These are phyloP conservation scores for Apiotrichum akiyoshidainum DNA, from an alignment of 1,284 basidiomycete species.

Conservation along the genomic window DNA sequence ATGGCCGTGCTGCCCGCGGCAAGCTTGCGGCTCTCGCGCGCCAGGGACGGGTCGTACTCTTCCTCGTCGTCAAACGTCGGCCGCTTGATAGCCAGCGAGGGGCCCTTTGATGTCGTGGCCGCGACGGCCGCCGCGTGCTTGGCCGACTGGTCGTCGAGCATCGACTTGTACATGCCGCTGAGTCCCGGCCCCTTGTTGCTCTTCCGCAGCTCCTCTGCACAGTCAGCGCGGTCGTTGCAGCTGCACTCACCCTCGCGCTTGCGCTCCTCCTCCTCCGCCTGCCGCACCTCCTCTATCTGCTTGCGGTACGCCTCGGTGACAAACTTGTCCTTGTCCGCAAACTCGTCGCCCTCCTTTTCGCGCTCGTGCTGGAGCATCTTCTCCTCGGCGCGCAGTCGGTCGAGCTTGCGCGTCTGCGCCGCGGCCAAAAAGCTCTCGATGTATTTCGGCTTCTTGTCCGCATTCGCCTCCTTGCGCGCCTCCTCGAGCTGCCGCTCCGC, in stretches of 20 bases:
- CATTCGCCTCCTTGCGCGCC: conserved; percentile 66
- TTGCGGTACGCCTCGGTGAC: conserved; percentile 97
- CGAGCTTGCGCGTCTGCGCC: conserved; percentile 80
- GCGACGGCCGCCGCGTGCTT: conserved; percentile 79
- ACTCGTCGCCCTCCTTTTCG: conserved; percentile 89
- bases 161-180: conserved; percentile 77
- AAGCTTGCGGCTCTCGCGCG: conserved; percentile 27
- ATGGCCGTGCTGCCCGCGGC: conserved; percentile 16
- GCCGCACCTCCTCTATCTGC: conserved; percentile 87
- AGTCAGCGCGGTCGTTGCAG: neutral
- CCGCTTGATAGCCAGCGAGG: conserved; percentile 33
- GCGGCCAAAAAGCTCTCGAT: conserved; percentile 76
- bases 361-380: conserved; percentile 95
- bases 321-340: conserved; percentile 90
- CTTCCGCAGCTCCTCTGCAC: conserved; percentile 60
- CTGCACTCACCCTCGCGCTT: conserved; percentile 67
- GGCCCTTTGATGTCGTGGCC: conserved; percentile 57
- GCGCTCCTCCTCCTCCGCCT: conserved; percentile 87
- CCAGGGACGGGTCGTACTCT: conserved; percentile 46
- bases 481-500: conserved; percentile 69
- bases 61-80: conserved; percentile 42
- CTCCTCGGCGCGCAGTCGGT: conserved; percentile 92
- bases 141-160: conserved; percentile 75
- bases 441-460: conserved; percentile 89
- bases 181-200: conserved; percentile 63